These are phyloP conservation scores for Sphaerulina vaccinii DNA, from an alignment of 2,329 filamentous ascomycete genomes.

Conservation along the genomic window DNA sequence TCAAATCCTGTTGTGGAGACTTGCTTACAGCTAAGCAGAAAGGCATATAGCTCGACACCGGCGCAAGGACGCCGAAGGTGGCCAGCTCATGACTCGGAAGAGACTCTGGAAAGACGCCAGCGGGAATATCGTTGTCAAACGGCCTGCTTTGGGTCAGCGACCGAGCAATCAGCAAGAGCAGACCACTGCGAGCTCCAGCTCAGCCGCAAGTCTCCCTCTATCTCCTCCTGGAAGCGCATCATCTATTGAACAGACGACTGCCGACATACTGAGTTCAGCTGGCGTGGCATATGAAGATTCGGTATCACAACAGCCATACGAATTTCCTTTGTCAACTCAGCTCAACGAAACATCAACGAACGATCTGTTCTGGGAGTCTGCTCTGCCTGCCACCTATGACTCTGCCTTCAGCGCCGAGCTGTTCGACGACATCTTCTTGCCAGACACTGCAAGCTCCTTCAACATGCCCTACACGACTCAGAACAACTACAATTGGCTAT, in stretches of 20 bases:
- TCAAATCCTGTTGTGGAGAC: neutral
- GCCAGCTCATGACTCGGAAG: constrained; percentile 56
- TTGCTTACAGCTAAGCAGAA: constrained; percentile 41
- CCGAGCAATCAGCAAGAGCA: no score
- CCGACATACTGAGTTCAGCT: neutral
- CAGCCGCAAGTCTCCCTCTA: constrained; percentile 4
- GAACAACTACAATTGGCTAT: constrained; percentile 63
- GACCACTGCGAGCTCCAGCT: no score
- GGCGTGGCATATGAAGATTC: neutral
- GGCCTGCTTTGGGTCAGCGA: constrained; percentile 26
- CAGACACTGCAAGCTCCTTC: constrained; percentile 63
- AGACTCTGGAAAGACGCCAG: constrained; percentile 56
- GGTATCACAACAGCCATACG: neutral
- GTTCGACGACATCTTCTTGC: constrained; percentile 58
- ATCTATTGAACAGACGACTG: constrained; percentile 6
- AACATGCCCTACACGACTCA: constrained; percentile 64
- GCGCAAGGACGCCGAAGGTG: constrained; percentile 57
- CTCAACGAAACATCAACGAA: constrained; percentile 11
- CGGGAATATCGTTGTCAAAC: constrained; percentile 53
- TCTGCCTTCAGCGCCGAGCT: constrained; percentile 12
- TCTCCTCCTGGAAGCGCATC: constrained; percentile 21
- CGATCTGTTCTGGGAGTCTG: constrained; percentile 22
- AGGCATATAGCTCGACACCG: constrained; percentile 57
- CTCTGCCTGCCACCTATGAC: constrained; percentile 1
- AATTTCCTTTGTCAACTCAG: neutral